Conservation (phyloP, 331 rosid genomes). For the Arachis monticola region DNA sequence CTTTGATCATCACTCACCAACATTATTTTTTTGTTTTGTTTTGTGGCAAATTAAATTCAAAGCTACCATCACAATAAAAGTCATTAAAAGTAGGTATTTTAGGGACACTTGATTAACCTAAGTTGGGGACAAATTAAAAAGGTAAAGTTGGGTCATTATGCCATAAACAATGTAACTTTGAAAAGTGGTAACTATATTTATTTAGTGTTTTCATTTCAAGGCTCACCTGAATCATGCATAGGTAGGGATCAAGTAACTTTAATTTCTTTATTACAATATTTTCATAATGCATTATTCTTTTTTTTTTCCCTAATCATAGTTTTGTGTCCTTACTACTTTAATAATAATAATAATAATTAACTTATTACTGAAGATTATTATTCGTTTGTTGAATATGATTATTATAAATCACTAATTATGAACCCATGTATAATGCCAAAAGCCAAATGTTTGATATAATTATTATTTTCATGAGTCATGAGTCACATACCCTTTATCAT, state of each 20-base stretch:
- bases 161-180: conserved; percentile 37
- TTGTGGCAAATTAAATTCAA: conserved; percentile 33
- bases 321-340: conserved; percentile 4
- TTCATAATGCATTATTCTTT: conserved; percentile 14
- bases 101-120: conserved; percentile 40
- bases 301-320: conserved; percentile 20
- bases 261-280: conserved; percentile 27
- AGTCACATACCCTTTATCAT: not conserved
- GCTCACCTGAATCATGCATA: conserved; percentile 48
- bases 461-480: too few relatives aligned
- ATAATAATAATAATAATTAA: too few relatives aligned
- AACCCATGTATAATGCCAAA: not conserved
- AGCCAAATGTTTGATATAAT: not conserved
- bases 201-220: conserved; percentile 25
- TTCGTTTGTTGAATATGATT: not conserved
- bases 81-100: conserved; percentile 40
- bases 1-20: conserved; percentile 44
- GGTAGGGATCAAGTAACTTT: conserved; percentile 36
- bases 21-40: conserved; percentile 29
- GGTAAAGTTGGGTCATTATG: conserved; percentile 41
- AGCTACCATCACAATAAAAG: conserved; percentile 34
- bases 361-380: not conserved
- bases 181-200: conserved; percentile 19
- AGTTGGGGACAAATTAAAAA: conserved; percentile 49
- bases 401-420: not conserved